phyloP scores from a whole-genome alignment of 2,329 filamentous ascomycete species.

The Talaromyces sp. region DNA sequence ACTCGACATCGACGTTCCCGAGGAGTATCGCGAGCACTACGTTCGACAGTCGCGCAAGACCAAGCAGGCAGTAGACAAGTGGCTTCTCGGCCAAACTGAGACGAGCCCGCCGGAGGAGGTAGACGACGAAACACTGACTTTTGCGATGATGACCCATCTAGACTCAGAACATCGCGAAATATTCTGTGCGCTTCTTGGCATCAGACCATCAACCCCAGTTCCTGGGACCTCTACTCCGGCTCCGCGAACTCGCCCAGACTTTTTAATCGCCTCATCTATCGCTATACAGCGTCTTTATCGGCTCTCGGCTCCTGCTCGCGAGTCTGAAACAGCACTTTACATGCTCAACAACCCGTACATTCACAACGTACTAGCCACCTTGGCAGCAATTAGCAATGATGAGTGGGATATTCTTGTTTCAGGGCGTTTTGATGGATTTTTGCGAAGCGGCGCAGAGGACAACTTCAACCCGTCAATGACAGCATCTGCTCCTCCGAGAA shows the following conservation, averaged over 20 bases:
- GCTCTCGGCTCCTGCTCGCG: slow-evolving; percentile 64
- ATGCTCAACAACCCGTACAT: slow-evolving; percentile 75
- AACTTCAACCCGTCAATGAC: slow-evolving; percentile 19
- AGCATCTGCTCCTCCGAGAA: slow-evolving; percentile 20
- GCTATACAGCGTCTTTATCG: slow-evolving; percentile 83
- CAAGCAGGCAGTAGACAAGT: slow-evolving; percentile 81
- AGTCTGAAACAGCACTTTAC: slow-evolving; percentile 80
- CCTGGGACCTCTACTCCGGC: slow-evolving; percentile 57
- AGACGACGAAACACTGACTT: slow-evolving; percentile 87
- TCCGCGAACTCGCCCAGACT: slow-evolving; percentile 61
- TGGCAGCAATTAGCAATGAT: slow-evolving; percentile 80
- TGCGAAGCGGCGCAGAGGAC: slow-evolving; percentile 83
- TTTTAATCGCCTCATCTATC: slow-evolving; percentile 67
- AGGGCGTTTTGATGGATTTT: slow-evolving; percentile 89
- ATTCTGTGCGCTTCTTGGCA: slow-evolving; percentile 73
- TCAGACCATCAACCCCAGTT: slow-evolving; percentile 52
- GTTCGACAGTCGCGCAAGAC: slow-evolving; percentile 89
- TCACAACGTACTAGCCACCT: slow-evolving; percentile 79
- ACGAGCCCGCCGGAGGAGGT: slow-evolving; percentile 77
- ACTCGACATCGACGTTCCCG: slow-evolving; percentile 88
- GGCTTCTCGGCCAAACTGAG: slow-evolving; percentile 76
- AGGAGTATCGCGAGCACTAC: slow-evolving; percentile 89
- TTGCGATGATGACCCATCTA: slow-evolving; percentile 87
- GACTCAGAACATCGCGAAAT: slow-evolving; percentile 67
- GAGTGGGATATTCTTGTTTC: slow-evolving; percentile 96